Conservation (phyloP, 2,329 filamentous ascomycete genomes). For the Colletotrichum coccodes region DNA sequence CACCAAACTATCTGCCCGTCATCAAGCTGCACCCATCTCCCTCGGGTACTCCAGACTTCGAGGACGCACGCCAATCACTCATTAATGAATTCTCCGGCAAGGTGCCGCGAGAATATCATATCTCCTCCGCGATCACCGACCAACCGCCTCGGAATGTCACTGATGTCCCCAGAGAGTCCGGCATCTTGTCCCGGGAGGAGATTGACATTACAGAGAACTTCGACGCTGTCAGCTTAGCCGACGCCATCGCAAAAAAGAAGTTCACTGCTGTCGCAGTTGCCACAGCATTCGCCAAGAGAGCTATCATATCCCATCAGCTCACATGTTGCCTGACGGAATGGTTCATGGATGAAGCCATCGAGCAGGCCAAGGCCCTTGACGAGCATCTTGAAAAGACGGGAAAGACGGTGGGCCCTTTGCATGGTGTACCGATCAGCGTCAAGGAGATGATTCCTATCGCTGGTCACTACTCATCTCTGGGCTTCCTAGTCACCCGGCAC, state of each 20-base stretch:
- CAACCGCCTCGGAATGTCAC: slow-evolving; percentile 40
- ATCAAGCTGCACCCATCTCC: not conserved
- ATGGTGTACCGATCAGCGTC: slow-evolving; percentile 61
- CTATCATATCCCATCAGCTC: slow-evolving; percentile 41
- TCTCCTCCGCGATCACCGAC: slow-evolving; percentile 40
- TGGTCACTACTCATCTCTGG: slow-evolving; percentile 58
- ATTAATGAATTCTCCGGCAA: slow-evolving; percentile 43
- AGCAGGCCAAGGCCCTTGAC: slow-evolving; percentile 49
- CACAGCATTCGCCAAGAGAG: slow-evolving; percentile 42
- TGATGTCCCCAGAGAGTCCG: slow-evolving; percentile 48
- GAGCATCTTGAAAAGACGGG: slow-evolving; percentile 49
- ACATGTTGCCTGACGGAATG: slow-evolving; percentile 54
- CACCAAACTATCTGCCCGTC: not conserved
- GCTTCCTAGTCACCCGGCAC: slow-evolving; percentile 62
- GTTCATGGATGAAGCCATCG: slow-evolving; percentile 52
- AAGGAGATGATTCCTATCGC: slow-evolving; percentile 70
- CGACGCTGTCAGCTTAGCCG: slow-evolving; percentile 52
- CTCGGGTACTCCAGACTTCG: slow-evolving; percentile 39
- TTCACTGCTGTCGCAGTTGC: slow-evolving; percentile 51
- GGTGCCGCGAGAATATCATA: slow-evolving; percentile 42
- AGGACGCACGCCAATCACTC: slow-evolving; percentile 36
- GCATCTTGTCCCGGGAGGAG: slow-evolving; percentile 55
- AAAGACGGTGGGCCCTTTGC: slow-evolving; percentile 63
- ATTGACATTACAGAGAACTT: slow-evolving; percentile 58
- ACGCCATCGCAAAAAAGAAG: slow-evolving; percentile 46